Conservation (phyloP, 257 asterid genomes). For the Ehretia macrophylla region DNA sequence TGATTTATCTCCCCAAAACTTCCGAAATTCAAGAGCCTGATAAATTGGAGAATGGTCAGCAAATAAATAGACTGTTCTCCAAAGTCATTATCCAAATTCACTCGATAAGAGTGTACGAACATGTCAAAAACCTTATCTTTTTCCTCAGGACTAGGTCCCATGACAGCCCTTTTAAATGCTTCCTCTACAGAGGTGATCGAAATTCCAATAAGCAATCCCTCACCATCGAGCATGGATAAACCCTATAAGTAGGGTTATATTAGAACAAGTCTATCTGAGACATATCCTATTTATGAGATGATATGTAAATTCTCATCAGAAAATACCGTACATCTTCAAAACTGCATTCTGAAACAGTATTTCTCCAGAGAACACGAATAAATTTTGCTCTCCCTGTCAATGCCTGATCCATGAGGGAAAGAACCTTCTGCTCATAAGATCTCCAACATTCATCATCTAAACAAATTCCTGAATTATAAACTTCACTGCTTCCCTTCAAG, state of each 20-base stretch:
- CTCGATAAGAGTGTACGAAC: slow-evolving; percentile 5
- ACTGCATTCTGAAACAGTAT: slow-evolving; percentile 42
- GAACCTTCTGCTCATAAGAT: slow-evolving; percentile 77
- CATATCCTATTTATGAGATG: slow-evolving; percentile 2
- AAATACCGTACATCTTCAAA: slow-evolving; percentile 63
- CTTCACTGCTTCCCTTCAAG: slow-evolving; percentile 53
- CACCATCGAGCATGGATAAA: slow-evolving; percentile 52
- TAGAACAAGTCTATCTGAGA: slow-evolving; percentile 1
- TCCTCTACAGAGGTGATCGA: slow-evolving; percentile 61
- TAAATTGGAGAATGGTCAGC: slow-evolving; percentile 18
- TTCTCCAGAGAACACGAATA: slow-evolving; percentile 85
- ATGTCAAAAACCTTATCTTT: slow-evolving; percentile 64
- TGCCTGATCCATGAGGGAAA: slow-evolving; percentile 60
- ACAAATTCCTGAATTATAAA: slow-evolving; percentile 69
- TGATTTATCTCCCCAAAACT: slow-evolving; percentile 96
- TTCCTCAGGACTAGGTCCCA: slow-evolving; percentile 98
- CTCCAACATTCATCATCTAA: slow-evolving; percentile 96
- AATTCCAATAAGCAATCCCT: slow-evolving; percentile 71
- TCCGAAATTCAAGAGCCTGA: slow-evolving; percentile 84
- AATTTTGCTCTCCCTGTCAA: slow-evolving; percentile 73
- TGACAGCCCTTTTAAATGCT: slow-evolving; percentile 67
- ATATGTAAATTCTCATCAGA: slow-evolving; percentile 13
- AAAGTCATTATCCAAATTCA: slow-evolving; percentile 9
- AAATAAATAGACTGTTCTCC: not conserved
- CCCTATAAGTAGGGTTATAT: slow-evolving; percentile 49